Evolutionary conservation across 805 yeast genomes (phyloP).

Genomic region (Candida manassasensis): DNA sequence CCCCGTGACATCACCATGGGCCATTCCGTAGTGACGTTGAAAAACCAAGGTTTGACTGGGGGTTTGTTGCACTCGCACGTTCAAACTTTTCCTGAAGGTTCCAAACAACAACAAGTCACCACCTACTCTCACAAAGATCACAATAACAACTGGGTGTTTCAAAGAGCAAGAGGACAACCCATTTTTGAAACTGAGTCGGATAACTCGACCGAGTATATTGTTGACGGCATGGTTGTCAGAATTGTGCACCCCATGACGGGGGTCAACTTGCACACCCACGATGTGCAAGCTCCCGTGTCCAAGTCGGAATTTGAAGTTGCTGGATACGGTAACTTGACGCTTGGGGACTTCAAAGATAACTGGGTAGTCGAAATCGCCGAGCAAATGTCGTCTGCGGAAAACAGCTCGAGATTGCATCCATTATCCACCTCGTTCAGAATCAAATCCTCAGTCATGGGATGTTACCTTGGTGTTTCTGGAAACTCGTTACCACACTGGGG

Average conservation of each 20-base stretch:
- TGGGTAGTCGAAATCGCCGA: conserved; percentile 71
- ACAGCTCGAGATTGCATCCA: conserved; percentile 60
- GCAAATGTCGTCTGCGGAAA: conserved; percentile 49
- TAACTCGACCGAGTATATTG: conserved; percentile 34
- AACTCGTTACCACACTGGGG: conserved; percentile 91
- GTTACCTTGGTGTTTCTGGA: conserved; percentile 86
- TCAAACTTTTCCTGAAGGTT: conserved; percentile 44
- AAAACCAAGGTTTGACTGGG: conserved; percentile 40
- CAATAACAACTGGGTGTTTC: conserved; percentile 45
- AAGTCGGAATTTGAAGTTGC: conserved; percentile 58
- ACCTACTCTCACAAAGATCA: conserved; percentile 44
- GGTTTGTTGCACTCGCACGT: conserved; percentile 45
- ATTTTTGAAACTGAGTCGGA: conserved; percentile 28
- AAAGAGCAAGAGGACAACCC: conserved; percentile 39
- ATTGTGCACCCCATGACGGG: conserved; percentile 58
- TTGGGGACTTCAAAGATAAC: conserved; percentile 72
- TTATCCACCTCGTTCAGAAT: conserved; percentile 80
- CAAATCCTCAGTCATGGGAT: conserved; percentile 61
- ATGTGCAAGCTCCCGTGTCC: conserved; percentile 57
- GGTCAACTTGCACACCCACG: conserved; percentile 70
- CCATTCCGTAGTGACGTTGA: conserved; percentile 38
- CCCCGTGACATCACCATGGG: conserved; percentile 66
- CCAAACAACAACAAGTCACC: conserved; percentile 45
- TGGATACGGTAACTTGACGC: conserved; percentile 60
- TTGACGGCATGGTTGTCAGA: conserved; percentile 60